These are phyloP conservation scores for Neonothopanus nambi DNA, from an alignment of 1,284 basidiomycete species.

Conservation along the genomic window DNA sequence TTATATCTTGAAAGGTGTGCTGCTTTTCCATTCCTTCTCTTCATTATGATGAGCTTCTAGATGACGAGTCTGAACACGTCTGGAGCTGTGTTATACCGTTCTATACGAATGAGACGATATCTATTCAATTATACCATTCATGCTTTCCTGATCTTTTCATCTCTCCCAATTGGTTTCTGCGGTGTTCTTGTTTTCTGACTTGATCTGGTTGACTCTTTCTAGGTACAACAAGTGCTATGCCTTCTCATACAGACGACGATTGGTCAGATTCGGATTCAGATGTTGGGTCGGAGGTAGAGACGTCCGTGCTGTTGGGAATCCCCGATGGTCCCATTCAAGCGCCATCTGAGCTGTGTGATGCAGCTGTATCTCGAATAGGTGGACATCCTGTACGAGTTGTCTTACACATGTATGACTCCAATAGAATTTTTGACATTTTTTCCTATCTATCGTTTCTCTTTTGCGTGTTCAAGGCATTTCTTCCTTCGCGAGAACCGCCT, in stretches of 20 bases:
- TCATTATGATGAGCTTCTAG: conserved; percentile 67
- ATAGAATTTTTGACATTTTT: conserved; percentile 36
- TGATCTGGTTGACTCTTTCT: conserved; percentile 14
- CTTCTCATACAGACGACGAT: conserved; percentile 43
- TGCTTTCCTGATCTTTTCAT: conserved; percentile 73
- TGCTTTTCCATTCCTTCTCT: conserved; percentile 15
- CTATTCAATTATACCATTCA: conserved; percentile 76
- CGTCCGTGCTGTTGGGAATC: conserved; percentile 72
- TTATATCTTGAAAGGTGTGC: conserved; percentile 25
- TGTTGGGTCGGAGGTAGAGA: conserved; percentile 54
- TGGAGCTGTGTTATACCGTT: conserved; percentile 61
- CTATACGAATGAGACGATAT: conserved; percentile 62
- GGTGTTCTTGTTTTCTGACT: conserved; percentile 15
- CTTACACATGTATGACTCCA: conserved; percentile 42
- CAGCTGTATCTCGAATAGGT: conserved; percentile 81
- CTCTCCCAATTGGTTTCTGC: conserved; percentile 11
- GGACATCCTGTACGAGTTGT: conserved; percentile 78
- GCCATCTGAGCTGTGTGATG: conserved; percentile 61
- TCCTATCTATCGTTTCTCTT: conserved; percentile 16
- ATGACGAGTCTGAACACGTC: conserved; percentile 85
- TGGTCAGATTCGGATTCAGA: conserved; percentile 82
- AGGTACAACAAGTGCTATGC: conserved; percentile 34
- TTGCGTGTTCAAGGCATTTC: conserved; percentile 46
- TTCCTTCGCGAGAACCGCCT: conserved; percentile 53
- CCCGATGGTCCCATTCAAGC: conserved; percentile 69